Percentiles rank a stretch among this genome's conserved stretches.
Conservation (phyloP, 164 flowering plant genomes). For the Macadamia tetraphylla region DNA sequence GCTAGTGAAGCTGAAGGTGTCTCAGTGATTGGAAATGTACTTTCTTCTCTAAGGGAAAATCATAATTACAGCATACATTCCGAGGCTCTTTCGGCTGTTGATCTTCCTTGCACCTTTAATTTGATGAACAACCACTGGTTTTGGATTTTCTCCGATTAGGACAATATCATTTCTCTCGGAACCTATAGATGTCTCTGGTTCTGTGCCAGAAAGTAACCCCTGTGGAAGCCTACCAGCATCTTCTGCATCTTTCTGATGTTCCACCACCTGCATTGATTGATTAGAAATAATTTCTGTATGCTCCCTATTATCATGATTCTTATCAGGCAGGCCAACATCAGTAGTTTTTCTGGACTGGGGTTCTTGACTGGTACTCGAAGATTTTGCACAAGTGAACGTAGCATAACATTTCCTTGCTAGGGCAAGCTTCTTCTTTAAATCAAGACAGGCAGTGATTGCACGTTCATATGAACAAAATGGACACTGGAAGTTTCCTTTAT, state of each 20-base stretch:
- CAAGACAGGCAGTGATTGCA: slow-evolving; percentile 37
- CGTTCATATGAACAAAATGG: slow-evolving; percentile 63
- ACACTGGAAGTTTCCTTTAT: slow-evolving; percentile 50
- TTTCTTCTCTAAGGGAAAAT: slow-evolving; percentile 2
- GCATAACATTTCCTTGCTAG: slow-evolving; percentile 38
- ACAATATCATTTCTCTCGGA: background rate
- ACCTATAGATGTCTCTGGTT: background rate
- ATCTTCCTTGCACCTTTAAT: background rate
- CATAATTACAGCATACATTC: background rate
- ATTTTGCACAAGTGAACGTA: slow-evolving; percentile 23
- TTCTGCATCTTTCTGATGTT: slow-evolving; percentile 8
- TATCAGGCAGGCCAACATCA: background rate
- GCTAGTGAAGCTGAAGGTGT: background rate
- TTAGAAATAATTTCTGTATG: background rate
- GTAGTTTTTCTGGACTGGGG: slow-evolving; percentile 1
- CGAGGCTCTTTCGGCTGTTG: background rate
- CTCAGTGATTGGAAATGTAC: background rate
- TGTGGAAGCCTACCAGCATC: background rate
- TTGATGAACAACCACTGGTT: background rate
- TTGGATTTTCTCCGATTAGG: background rate
- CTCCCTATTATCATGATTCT: slow-evolving; percentile 2
- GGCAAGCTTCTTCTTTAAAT: slow-evolving; percentile 35
- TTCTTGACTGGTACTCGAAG: slow-evolving; percentile 2
- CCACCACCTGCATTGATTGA: background rate
- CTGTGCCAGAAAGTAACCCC: background rate